Evolutionary conservation across 208 protist species (phyloP).

Genomic region (Trypanosomatidae sp.): DNA sequence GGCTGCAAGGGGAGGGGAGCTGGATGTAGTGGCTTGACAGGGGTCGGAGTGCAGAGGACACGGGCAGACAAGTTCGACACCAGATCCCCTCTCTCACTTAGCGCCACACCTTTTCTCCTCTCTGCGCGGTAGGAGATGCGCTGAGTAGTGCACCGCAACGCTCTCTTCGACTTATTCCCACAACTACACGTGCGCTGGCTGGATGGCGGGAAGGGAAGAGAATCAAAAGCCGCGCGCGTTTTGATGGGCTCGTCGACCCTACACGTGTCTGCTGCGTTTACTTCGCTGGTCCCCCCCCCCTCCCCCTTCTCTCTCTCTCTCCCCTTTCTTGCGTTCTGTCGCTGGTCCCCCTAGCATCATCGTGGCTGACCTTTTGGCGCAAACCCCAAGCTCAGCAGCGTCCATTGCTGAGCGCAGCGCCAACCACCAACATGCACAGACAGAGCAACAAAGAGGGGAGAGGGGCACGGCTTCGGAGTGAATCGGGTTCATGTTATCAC

Average conservation of each 20-base stretch:
- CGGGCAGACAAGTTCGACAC: not conserved
- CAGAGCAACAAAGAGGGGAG: not conserved
- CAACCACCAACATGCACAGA: not conserved
- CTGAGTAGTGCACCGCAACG: not conserved
- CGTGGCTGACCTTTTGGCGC: not conserved
- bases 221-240: not conserved
- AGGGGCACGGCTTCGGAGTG: not conserved
- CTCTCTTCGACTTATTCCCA: not conserved
- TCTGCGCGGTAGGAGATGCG: not conserved
- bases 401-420: not conserved
- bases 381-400: not conserved
- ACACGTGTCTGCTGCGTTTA: not conserved
- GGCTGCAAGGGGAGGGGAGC: not conserved
- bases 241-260: not conserved
- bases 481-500: not conserved
- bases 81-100: not conserved
- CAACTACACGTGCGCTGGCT: not conserved
- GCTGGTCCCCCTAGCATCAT: not conserved
- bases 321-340: not conserved
- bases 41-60: not conserved
- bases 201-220: not conserved
- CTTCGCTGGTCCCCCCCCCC: not conserved
- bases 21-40: not conserved
- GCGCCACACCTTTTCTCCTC: not conserved
- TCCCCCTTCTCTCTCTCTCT: not conserved